Evolutionary conservation across 306 rosid genomes (phyloP), one percentile per base, ranked within the genome.

Genomic region (Inga oerstediana): DNA sequence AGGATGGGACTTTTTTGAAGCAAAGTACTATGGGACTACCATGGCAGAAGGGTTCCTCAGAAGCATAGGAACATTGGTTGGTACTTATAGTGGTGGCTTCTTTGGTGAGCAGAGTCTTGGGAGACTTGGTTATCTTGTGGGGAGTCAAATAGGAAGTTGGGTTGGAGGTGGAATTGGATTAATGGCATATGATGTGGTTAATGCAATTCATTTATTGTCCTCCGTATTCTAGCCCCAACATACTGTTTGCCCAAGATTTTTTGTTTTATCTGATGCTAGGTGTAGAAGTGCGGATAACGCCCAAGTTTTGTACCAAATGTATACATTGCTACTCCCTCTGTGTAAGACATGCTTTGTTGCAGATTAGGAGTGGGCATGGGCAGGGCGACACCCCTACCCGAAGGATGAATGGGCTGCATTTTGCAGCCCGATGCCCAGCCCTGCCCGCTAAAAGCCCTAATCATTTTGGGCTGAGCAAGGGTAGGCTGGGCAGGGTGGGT

Each of bases 61-160:
- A 85, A 94, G 98, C 74, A 78, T 87, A 20, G 98, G 99, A 32
- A 94, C 99, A 14, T 83, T 97, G 76, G 34, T 97, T 75, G 99
- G 98, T 68, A 81, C 97, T 4, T 97, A 97, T 68, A 77, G 78
- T 20, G 92, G 94, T 72, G 99, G 94, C 41, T 94, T 88, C 32
- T 1, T 85, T 0, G 97, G 97, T 43, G 97, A 97, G 83, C 85
- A 92, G 87, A 88, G 89, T 89, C 88, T 92, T 51, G 97, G 97
- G 84, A 90, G 93, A 84, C 17, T 92, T 76, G 99, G 97, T 77
- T 94, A 97, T 86, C 95, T 94, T 69, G 88, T 89, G 59, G 98
- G 98, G 89, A 94, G 98, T 88, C 94, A 92, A 75, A 7, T 91
- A 85, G 99, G 99, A 17, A 92, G 97, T 87, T 94, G 98, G 98